Evolutionary conservation across 2,329 filamentous ascomycete genomes (phyloP), one percentile per base, ranked within the genome.

Genomic region (Diplodia intermedia): DNA sequence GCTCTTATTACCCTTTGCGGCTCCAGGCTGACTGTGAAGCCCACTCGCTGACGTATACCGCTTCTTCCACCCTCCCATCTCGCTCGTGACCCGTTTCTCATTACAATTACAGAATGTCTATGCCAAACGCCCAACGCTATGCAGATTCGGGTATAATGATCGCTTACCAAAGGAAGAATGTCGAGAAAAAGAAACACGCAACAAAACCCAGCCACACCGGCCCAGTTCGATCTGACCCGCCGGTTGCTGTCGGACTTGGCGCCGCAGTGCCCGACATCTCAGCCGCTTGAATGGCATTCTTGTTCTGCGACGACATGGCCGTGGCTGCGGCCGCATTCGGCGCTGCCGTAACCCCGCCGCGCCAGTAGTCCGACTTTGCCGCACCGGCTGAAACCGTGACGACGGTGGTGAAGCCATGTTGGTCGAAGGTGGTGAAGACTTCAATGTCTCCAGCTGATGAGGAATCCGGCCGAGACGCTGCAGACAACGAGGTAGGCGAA

Each of bases 401-500:
- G 1, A 83, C 80, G 1, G 83, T 85, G 33, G 80, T 79, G 74
- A 86, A 86, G 40, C 84, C 83, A 70, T 80, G 79, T 38, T 84
- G 74, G 72, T 86, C 78, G 72, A 80, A 86, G 15, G 78, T 75
- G 7, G 83, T 85, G 56, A 82, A 75, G 23, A 79, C 75, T 40
- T 71, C 68, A 74, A 60, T 80, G 72, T 77, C 82, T 79, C 72
- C 79, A 77, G 72, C 77, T 73, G 78, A 86, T 75, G 74, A 82
- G 67, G 74, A 83, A 78, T 38, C 82, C 82, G 73, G 76, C 70
- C 71, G 75, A 73, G 75, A 82, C 73, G 75, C 76, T 79, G 77
- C 82, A 72, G 79, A 83, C 73, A 77, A 83, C 74, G 78, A 87
- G 75, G 78, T 84, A 85, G 77, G 88, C 71, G 75, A 86, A 77